These are phyloP conservation scores for Cercospora zeina DNA, from an alignment of 2,329 filamentous ascomycete species.

Conservation along the genomic window DNA sequence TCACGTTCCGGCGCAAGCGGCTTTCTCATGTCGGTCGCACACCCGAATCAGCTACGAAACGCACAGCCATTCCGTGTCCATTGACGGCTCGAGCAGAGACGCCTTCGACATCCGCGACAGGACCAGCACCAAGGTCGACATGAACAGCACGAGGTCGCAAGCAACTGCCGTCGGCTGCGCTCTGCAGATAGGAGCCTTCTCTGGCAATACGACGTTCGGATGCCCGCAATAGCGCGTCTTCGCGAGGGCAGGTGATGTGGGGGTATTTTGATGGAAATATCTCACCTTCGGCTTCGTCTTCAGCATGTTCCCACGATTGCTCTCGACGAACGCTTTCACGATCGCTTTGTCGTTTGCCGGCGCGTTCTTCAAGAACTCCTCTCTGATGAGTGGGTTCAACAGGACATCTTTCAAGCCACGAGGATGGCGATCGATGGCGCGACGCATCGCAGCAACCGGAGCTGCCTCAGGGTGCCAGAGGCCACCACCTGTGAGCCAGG, in stretches of 20 bases:
- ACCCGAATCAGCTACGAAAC: background rate
- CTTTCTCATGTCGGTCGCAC: background rate
- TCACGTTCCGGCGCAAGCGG: background rate
- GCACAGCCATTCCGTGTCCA: background rate
- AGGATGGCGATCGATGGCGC: slow-evolving; percentile 73
- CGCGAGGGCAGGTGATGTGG: background rate
- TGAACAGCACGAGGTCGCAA: background rate
- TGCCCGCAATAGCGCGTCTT: background rate
- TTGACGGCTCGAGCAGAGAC: background rate
- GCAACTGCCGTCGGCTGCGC: background rate
- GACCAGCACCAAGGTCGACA: background rate
- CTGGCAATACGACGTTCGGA: background rate
- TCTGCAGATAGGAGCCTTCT: background rate
- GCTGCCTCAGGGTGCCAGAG: slow-evolving; percentile 74
- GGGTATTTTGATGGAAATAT: slow-evolving; percentile 20
- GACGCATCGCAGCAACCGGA: slow-evolving; percentile 66
- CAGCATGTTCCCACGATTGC: slow-evolving; percentile 72
- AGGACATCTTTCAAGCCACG: slow-evolving; percentile 68
- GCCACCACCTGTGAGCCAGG: slow-evolving; percentile 61
- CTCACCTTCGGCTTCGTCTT: slow-evolving; percentile 83
- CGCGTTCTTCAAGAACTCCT: slow-evolving; percentile 53
- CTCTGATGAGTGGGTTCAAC: slow-evolving; percentile 60
- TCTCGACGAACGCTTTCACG: slow-evolving; percentile 60
- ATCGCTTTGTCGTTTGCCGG: slow-evolving; percentile 58
- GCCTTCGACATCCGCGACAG: too few species aligned